Evolutionary conservation across 164 flowering plant genomes (phyloP).

Genomic region (Nymphaea thermarum): DNA sequence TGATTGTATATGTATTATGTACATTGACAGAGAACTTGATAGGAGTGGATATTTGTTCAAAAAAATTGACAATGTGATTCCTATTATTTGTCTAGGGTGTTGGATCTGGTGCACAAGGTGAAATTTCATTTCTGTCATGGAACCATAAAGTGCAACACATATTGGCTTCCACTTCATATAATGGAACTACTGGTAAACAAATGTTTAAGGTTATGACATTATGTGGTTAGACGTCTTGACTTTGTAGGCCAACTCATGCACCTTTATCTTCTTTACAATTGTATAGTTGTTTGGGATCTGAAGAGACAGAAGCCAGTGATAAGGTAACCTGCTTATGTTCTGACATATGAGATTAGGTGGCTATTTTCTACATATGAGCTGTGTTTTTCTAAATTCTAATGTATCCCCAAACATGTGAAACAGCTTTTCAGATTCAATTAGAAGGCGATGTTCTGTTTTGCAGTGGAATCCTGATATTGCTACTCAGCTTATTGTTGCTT

Average conservation of each 20-base stretch:
- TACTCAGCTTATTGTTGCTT: conserved; percentile 91
- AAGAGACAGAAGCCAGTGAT: conserved; percentile 91
- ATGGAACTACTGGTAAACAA: conserved; percentile 81
- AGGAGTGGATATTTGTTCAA: too few species aligned
- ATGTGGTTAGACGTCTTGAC: neutral
- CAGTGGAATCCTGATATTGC: conserved; percentile 98
- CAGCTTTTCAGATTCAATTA: conserved; percentile 79
- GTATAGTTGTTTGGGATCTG: conserved; percentile 91
- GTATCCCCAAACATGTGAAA: conserved; percentile 1
- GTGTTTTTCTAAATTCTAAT: neutral
- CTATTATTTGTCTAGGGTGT: conserved; percentile 38
- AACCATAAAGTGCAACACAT: conserved; percentile 84
- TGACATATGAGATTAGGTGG: neutral
- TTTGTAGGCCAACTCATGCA: neutral
- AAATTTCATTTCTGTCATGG: conserved; percentile 92
- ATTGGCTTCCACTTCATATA: conserved; percentile 79
- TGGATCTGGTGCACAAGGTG: conserved; percentile 86
- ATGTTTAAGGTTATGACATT: neutral
- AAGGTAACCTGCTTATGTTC: conserved; percentile 34
- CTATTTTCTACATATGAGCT: neutral
- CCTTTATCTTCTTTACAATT: neutral
- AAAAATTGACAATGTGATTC: neutral
- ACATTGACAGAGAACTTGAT: too few species aligned
- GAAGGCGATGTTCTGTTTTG: conserved; percentile 90
- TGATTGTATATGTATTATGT: too few species aligned